Base-by-base conservation (phyloP, 1,284 basidiomycete genomes). In the Rhizoctonia solani region DNA sequence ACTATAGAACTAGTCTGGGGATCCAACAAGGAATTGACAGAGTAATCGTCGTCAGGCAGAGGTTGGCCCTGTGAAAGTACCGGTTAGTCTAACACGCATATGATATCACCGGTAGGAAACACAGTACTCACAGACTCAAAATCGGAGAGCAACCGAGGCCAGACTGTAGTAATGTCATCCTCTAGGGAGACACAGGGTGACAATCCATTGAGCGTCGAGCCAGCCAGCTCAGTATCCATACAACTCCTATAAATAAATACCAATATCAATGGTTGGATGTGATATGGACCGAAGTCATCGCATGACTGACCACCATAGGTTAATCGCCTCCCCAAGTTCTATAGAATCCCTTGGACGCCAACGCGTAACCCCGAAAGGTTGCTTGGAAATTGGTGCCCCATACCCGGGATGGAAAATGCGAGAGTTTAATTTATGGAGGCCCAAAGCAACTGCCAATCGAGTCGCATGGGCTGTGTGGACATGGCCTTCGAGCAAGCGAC, bases 401-500 rank as follows among this genome's bases (percentile, higher is more conserved):
- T 13, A 9, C 11, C 21, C 42, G 6, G 21, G 23, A 14, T 19
- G 29, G 25, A 63, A 63, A 1, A 63, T 42, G 16, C 59, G 46
- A 19, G 59, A 63, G 9, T 63, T 23, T 25, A 63, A 6, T 37
- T 52, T 50, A 21, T 63, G 59, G 4, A 63, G 6, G 21, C 46
- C 46, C 2, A 63, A 14, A 25, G 59, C 23, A 6, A 63, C 25
- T 9, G 59, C 46, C n/a, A 63, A 52, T 27, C 29, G 16, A 37
- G 37, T 63, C 13, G 59, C 89, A 0, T 85, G 83, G 67, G 84
- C 85, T 0, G 84, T 83, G 74, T 90, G 86, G 73, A 87, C 88
- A 72, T 85, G 85, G 5, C 89, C 89, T 74, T 92, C 89, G 21
- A 87, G 75, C 6, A 87, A 76, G 39, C 89, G 83, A 6, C 88